Base-by-base conservation (phyloP, 2,329 filamentous ascomycete species). In the Colletotrichum siamense region DNA sequence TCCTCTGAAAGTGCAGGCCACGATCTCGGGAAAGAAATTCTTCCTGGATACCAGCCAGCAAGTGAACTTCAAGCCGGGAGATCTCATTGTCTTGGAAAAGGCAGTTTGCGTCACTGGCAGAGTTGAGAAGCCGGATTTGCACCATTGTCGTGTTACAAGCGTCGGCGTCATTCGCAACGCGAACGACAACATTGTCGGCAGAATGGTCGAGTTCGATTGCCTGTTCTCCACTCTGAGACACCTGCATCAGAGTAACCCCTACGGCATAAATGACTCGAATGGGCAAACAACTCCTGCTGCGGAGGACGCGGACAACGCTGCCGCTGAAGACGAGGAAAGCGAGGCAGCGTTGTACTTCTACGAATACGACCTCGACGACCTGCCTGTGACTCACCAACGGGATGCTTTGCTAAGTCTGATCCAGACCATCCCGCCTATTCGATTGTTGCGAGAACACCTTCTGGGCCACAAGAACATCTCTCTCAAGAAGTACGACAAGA, bases 351-450 rank as follows among this genome's bases (percentile, higher is more conserved):
- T 85, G 6, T 84, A 80, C 30, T 71, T 88, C 10, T 94, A 92
- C 79, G 83, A 89, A 69, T 82, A 87, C 16, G 90, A 92, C 68
- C 91, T 95, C 63, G 92, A 94, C 75, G 85, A 88, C 4, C 81
- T 94, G 15, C 34, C 80, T 0, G 79, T 86, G 1, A 2, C 39
- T 0, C 79, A 84, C 4, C 93, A 93, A 80, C 84, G 87, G 5
- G 84, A 85, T 2, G 89, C 92, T 15, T 86, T 91, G 69, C 81
- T 84, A 6, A 81, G 92, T 10, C 78, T 90, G 24, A 84, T 95
- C 0, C 86, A 91, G 15, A 87, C 89, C 2, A 85, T 95, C 4
- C 94, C 95, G 0, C 84, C 89, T 2, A 89, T 96, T 5, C 80
- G 85, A 15, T 86, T 91, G 0, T 92, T 96, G 88, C 86, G 85